Conservation (phyloP, 2,329 filamentous ascomycete genomes). For the Calonectria leucothoes region DNA sequence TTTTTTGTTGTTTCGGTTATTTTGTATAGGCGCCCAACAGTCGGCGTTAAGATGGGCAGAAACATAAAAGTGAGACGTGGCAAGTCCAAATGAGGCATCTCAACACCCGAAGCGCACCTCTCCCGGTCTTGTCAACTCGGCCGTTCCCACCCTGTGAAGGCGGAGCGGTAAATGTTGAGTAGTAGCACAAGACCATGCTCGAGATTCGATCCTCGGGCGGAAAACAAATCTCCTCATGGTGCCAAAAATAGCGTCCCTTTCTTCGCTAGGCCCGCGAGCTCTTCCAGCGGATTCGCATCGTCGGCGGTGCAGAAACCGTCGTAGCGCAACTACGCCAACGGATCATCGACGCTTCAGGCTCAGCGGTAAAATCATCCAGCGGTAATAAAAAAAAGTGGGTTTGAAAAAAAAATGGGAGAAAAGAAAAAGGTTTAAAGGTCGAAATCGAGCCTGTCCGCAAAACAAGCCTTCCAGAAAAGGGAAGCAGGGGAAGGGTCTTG, state of each 20-base stretch:
- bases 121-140: background rate
- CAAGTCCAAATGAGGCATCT: conserved; percentile 11
- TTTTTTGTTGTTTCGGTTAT: background rate
- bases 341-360: conserved; percentile 34
- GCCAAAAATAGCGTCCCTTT: conserved; percentile 18
- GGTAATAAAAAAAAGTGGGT: conserved; percentile 3
- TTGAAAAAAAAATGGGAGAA: background rate
- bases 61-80: conserved; percentile 21
- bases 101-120: background rate
- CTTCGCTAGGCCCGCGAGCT: conserved; percentile 32
- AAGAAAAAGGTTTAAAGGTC: background rate
- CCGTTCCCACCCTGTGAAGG: background rate
- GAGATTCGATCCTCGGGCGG: background rate
- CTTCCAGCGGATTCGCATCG: conserved; percentile 34
- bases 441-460: background rate
- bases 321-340: conserved; percentile 21
- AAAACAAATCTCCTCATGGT: conserved; percentile 19
- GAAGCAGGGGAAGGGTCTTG: background rate
- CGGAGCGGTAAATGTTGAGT: background rate
- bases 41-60: conserved; percentile 43
- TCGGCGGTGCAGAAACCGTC: conserved; percentile 23
- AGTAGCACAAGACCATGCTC: background rate
- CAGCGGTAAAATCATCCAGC: conserved; percentile 31
- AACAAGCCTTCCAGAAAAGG: background rate
- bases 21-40: conserved; percentile 35